Evolutionary conservation across 768 basidiomycete genomes (phyloP), one percentile per base, ranked within the genome.

Genomic region (Tephrocybe rancida): DNA sequence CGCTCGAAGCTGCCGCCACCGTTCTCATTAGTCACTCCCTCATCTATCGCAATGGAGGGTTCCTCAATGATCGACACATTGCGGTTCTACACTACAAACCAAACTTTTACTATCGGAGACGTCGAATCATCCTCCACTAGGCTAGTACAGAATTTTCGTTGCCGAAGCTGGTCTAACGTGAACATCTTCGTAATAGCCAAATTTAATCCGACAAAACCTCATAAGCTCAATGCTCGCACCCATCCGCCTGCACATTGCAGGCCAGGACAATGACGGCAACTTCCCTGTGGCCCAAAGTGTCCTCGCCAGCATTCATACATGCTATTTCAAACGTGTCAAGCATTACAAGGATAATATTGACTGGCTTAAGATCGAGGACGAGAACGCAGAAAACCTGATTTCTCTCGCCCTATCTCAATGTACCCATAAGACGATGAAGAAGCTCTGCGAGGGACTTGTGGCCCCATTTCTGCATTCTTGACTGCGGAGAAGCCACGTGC

Each of bases 151-250:
- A n/a, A n/a, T n/a, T n/a, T n/a, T n/a, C n/a, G n/a, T n/a, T n/a
- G n/a, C n/a, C n/a, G n/a, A n/a, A n/a, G n/a, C n/a, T n/a, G n/a
- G n/a, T n/a, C n/a, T n/a, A n/a, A n/a, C n/a, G n/a, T n/a, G n/a
- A n/a, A n/a, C n/a, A n/a, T n/a, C n/a, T n/a, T n/a, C n/a, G n/a
- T n/a, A n/a, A n/a, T n/a, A n/a, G n/a, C n/a, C n/a, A n/a, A n/a
- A n/a, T n/a, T n/a, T n/a, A n/a, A n/a, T n/a, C n/a, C n/a, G n/a
- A n/a, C n/a, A n/a, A n/a, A n/a, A n/a, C n/a, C n/a, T n/a, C n/a
- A n/a, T n/a, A n/a, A n/a, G n/a, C n/a, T n/a, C 46, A 19, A 39
- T 50, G 37, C 48, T 50, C 2, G 48, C 48, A n/a, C 48, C 48
- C 3, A 50, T 50, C 25, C 48, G 48, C 5, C 38, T 50, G 38